Percentiles rank a stretch among this genome's conserved stretches.
Evolutionary conservation across 1,284 basidiomycete species (phyloP).

Genomic region (Cryptococcus sp.): DNA sequence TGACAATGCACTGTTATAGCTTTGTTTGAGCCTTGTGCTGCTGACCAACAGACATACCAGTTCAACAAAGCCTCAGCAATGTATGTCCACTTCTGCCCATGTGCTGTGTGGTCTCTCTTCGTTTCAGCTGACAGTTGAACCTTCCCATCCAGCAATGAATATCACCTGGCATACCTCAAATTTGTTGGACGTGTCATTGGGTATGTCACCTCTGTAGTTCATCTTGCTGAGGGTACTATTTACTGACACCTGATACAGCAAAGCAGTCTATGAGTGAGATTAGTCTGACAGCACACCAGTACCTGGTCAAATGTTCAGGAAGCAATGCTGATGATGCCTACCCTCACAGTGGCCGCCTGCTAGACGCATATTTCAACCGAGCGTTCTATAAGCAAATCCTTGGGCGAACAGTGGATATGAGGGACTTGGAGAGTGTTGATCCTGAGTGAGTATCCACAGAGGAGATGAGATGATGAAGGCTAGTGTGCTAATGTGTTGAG

Average conservation of each 20-base stretch:
- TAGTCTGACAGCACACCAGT: background rate
- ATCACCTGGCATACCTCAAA: slow-evolving; percentile 96
- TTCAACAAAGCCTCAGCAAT: slow-evolving; percentile 93
- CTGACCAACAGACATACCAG: slow-evolving; percentile 90
- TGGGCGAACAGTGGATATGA: slow-evolving; percentile 85
- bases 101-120: background rate
- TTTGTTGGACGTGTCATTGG: slow-evolving; percentile 98
- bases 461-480: slow-evolving; percentile 4
- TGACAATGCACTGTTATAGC: slow-evolving; percentile 19
- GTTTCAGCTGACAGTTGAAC: background rate
- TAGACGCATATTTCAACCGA: slow-evolving; percentile 97
- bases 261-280: slow-evolving; percentile 44
- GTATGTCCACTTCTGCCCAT: slow-evolving; percentile 28
- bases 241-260: slow-evolving; percentile 21
- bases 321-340: slow-evolving; percentile 61
- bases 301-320: background rate
- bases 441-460: slow-evolving; percentile 63
- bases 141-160: slow-evolving; percentile 60
- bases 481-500: slow-evolving; percentile 4
- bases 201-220: slow-evolving; percentile 19
- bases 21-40: slow-evolving; percentile 94
- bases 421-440: slow-evolving; percentile 93
- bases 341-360: slow-evolving; percentile 84
- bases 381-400: slow-evolving; percentile 91
- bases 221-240: background rate